phyloP scores from a whole-genome alignment of 2,329 filamentous ascomycete genomes.

The Aspergillus japonicus region DNA sequence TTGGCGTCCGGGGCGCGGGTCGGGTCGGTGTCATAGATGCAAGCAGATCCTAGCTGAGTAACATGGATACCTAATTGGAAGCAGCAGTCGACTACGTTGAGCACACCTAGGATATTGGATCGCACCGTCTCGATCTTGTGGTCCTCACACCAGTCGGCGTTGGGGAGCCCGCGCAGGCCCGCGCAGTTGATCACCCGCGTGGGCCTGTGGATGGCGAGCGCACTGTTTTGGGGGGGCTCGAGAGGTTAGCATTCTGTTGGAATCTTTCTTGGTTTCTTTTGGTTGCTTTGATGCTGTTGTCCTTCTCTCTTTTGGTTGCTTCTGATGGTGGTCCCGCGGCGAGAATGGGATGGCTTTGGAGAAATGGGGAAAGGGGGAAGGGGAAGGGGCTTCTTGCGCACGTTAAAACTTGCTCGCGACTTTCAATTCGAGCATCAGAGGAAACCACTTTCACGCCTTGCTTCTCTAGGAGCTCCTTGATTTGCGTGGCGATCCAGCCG shows the following conservation, averaged over 20 bases:
- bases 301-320: too few species aligned
- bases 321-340: too few species aligned
- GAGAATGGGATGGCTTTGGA: too few species aligned
- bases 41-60: conserved; percentile 5
- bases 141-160: conserved; percentile 7
- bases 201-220: neutral
- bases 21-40: conserved; percentile 6
- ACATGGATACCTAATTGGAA: neutral
- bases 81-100: conserved; percentile 3
- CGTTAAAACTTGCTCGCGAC: neutral
- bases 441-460: neutral
- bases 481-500: conserved; percentile 1
- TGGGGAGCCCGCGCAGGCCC: conserved; percentile 3
- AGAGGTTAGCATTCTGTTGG: too few species aligned
- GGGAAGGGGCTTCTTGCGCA: neutral
- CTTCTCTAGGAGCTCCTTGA: neutral
- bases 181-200: conserved; percentile 6
- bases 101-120: conserved; percentile 6
- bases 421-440: conserved; percentile 3
- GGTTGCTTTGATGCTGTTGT: too few species aligned
- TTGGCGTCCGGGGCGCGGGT: neutral
- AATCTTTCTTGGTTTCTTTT: too few species aligned
- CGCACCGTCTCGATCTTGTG: conserved; percentile 2
- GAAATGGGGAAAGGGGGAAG: too few species aligned
- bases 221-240: neutral